Evolutionary conservation across 495 filamentous ascomycete genomes (phyloP).

Genomic region (Daldinia decipiens): DNA sequence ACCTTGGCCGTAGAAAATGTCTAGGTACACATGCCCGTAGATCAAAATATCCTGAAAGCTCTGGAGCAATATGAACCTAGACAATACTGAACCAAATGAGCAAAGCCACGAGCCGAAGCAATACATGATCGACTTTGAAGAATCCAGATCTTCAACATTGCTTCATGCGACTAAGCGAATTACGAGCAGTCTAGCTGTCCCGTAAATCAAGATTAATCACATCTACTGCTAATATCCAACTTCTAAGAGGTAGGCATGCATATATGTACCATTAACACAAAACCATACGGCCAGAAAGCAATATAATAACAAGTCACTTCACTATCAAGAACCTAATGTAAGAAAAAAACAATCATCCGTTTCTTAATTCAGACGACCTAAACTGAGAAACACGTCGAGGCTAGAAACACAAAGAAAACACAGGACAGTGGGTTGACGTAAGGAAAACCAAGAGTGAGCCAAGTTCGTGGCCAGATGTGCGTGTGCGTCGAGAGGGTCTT

Average conservation of each 20-base stretch:
- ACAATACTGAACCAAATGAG: too few species aligned
- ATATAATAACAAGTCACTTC: conserved; percentile 5
- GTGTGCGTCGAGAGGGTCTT: conserved; percentile 39
- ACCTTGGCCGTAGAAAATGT: too few species aligned
- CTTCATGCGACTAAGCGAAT: too few species aligned
- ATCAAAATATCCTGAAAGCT: too few species aligned
- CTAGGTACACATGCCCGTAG: too few species aligned
- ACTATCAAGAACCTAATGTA: conserved; percentile 27
- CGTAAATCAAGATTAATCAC: too few species aligned
- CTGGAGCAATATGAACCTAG: too few species aligned
- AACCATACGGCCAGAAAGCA: neutral
- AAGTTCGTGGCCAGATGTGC: conserved; percentile 44
- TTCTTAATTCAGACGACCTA: conserved; percentile 47
- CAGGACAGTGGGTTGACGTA: conserved; percentile 46
- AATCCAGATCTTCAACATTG: too few species aligned
- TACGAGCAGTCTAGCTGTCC: too few species aligned
- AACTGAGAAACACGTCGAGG: conserved; percentile 40
- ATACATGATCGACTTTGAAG: too few species aligned
- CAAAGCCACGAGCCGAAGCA: too few species aligned
- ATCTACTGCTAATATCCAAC: too few species aligned
- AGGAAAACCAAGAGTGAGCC: conserved; percentile 49
- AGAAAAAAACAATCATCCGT: conserved; percentile 43
- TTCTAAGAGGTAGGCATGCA: neutral
- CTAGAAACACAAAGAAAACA: conserved; percentile 48
- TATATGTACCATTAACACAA: neutral